These are phyloP conservation scores for Trichoderma koningiopsis DNA, from an alignment of 2,329 filamentous ascomycete genomes.

Conservation along the genomic window DNA sequence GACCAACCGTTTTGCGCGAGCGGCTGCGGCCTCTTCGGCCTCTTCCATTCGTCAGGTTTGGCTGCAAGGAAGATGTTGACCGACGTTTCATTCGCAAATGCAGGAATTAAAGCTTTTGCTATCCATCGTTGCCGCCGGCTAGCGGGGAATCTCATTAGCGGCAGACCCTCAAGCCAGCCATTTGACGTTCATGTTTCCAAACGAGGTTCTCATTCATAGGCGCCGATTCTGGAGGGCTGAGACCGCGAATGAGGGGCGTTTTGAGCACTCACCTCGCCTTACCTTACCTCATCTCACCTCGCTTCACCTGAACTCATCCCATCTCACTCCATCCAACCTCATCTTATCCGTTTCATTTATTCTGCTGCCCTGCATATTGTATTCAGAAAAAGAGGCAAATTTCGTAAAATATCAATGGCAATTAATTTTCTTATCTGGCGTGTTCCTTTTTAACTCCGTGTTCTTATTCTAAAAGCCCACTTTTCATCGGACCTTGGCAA, in stretches of 20 bases:
- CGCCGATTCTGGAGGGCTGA: neutral
- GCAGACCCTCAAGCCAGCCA: neutral
- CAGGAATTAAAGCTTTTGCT: neutral
- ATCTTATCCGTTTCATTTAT: neutral
- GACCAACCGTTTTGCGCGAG: neutral
- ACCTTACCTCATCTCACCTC: neutral
- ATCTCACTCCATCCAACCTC: neutral
- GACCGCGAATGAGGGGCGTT: neutral
- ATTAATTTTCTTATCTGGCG: neutral
- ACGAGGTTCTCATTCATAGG: neutral
- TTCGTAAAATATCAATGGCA: neutral
- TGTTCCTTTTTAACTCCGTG: neutral
- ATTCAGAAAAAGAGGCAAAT: neutral
- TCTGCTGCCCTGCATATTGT: neutral
- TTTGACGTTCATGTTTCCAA: neutral
- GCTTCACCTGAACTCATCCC: no score
- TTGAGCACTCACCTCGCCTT: neutral
- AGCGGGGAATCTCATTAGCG: neutral
- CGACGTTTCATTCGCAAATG: neutral
- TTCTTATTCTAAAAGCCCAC: neutral
- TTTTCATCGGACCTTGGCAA: slow-evolving; percentile 3
- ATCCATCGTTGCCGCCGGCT: neutral
- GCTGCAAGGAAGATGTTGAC: neutral
- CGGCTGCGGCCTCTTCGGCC: neutral
- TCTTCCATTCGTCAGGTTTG: neutral